Base-by-base conservation (phyloP, 2,329 filamentous ascomycete species). In the Diaporthe humulicola region DNA sequence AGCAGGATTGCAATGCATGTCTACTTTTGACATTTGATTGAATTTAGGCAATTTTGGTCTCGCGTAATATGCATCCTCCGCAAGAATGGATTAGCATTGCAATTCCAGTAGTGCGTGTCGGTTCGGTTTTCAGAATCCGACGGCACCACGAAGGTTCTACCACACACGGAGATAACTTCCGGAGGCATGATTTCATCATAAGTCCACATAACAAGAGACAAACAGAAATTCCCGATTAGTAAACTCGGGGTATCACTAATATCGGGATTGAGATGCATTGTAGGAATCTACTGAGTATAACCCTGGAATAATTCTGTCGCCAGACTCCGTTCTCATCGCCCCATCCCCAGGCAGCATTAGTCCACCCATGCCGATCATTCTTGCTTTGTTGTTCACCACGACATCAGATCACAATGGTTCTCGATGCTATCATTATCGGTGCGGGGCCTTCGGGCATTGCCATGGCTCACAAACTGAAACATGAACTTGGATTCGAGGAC, bases 91-190 rank as follows among this genome's bases (percentile, higher is more conserved):
- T 3, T 33, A 56, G 30, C 54, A 56, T 30, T 38, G n/a, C 54
- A 25, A 40, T 40, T 60, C 56, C 56, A 38, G 56, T 38, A 17
- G 56, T 9, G 33, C 22, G 33, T 40, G 33, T 14, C 22, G 33
- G 56, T 17, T 60, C 56, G 33, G 56, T 40, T 36, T 60, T 60
- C 56, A 60, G 22, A 60, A 60, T 60, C 56, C 33, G 56, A 60
- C 33, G 33, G 19, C 56, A 25, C 19, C 56, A n/a, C 22, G 5
- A 15, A 4, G 17, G 33, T 10, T 5, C 17, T 3, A 3, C 56
- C 10, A 2, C 33, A 40, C 22, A 25, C 56, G 56, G 56, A 60
- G n/a, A 8, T 36, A 10, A 36, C 54, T 57, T n/a, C 54, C 54
- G 54, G 28, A 36, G 14, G 52, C 28, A 14, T 58, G 10, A 38